Conservation (phyloP, 306 rosid species). For the Gastrolobium villosum region DNA sequence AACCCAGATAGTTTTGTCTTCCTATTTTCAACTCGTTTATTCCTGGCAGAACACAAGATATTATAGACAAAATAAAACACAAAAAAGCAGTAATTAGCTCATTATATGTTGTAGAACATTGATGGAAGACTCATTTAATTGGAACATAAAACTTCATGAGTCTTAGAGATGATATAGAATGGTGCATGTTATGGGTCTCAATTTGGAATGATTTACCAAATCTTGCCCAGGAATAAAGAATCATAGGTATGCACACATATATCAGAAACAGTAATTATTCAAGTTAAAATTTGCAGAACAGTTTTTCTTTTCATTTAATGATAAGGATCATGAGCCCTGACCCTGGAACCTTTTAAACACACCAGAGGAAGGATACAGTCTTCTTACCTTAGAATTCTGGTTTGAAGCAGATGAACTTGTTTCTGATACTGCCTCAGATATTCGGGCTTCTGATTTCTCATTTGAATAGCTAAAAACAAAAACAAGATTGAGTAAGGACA, state of each 20-base stretch:
- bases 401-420: constrained; percentile 59
- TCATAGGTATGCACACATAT: neutral
- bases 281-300: constrained; percentile 16
- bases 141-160: neutral
- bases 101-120: neutral
- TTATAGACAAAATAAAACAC: neutral
- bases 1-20: constrained; percentile 1
- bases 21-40: constrained; percentile 35
- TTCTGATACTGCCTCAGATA: constrained; percentile 57
- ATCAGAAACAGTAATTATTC: neutral
- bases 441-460: constrained; percentile 75
- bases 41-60: constrained; percentile 48
- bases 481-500: constrained; percentile 17
- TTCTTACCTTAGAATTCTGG: constrained; percentile 61
- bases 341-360: constrained; percentile 11
- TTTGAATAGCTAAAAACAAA: constrained; percentile 72
- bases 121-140: constrained; percentile 5
- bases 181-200: neutral
- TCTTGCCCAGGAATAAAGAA: constrained; percentile 28
- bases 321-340: neutral
- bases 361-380: neutral
- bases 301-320: constrained; percentile 41
- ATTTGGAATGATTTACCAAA: constrained; percentile 22
- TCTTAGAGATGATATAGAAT: neutral
- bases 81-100: constrained; percentile 29